Evolutionary conservation across 1,284 basidiomycete species (phyloP), one percentile per base, ranked within the genome.

Genomic region (Cutaneotrichosporon sp.): DNA sequence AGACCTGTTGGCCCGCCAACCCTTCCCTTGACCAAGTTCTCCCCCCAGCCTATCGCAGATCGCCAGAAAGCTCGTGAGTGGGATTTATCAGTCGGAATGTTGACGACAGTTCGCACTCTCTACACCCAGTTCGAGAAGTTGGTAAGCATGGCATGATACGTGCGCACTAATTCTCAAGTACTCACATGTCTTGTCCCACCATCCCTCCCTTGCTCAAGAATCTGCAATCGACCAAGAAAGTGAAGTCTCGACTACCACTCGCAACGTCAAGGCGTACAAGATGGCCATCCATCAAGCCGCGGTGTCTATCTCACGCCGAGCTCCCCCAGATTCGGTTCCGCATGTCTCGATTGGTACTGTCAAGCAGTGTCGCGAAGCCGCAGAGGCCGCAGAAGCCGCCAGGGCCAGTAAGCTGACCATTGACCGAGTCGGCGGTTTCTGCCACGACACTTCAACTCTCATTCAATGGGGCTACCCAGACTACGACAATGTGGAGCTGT

Each of bases 261-360:
- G 72, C 31, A 76, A 73, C 52, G 63, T 74, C 11, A 65, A 68
- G n/a, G 72, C 74, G 10, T 80, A 81, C 71, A 78, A 78, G 49
- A 65, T 72, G 9, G 73, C 77, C 2, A 76, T 81, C 34, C 79
- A 80, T 36, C 77, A 77, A 36, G 77, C 79, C 0, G 73, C 78
- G 1, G 76, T 81, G 8, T 65, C 71, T n/a, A 71, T 81, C 16
- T 75, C 73, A 75, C 86, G 86, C 70, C 87, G 94, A 0, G 76
- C 85, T 0, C 75, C 82, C 4, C 91, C 92, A 1, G 85, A 85
- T 56, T 82, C 83, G 1, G 71, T 85, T 22, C 82, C 84, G 1
- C 89, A 92, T 73, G 83, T 86, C 0, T 93, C 91, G 4, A 86
- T 94, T 31, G 93, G 94, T 4, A 94, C 92, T 0, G 86, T 92